phyloP scores from a whole-genome alignment of 768 basidiomycete species.

The Mycena olivaceomarginata region DNA sequence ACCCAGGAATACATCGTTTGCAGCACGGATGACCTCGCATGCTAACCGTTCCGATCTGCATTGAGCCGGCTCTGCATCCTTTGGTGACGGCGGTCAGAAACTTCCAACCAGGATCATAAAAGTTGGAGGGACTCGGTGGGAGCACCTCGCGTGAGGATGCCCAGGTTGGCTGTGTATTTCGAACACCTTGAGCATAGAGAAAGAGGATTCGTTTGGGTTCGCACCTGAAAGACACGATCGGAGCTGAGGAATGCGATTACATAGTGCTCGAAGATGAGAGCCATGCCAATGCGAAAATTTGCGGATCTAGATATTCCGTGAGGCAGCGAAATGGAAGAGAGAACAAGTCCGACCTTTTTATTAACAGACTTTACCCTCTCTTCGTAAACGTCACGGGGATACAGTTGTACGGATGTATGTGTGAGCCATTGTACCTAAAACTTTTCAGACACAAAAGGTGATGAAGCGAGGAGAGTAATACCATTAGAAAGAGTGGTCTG shows the following conservation, averaged over 20 bases:
- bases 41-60: neutral
- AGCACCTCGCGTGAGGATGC: neutral
- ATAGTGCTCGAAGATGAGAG: neutral
- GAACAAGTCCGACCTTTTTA: too few species aligned
- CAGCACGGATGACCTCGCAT: neutral
- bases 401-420: too few species aligned
- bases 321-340: too few species aligned
- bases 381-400: too few species aligned
- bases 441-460: too few species aligned
- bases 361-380: too few species aligned
- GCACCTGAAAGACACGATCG: conserved; percentile 8
- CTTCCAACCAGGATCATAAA: neutral
- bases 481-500: too few species aligned
- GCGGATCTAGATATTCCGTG: too few species aligned
- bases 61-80: neutral
- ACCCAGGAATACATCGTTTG: neutral
- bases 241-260: conserved; percentile 1
- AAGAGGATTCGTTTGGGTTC: too few species aligned
- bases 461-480: too few species aligned
- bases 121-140: neutral
- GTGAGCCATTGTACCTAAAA: too few species aligned
- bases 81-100: neutral
- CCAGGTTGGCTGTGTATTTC: neutral
- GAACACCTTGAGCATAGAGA: too few species aligned
- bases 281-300: conserved; percentile 5